A percentile compares a stretch with the other conserved stretches of the same genome.
These are phyloP conservation scores for Citrullus mucosospermus DNA, from an alignment of 306 rosid genomes.

Conservation along the genomic window DNA sequence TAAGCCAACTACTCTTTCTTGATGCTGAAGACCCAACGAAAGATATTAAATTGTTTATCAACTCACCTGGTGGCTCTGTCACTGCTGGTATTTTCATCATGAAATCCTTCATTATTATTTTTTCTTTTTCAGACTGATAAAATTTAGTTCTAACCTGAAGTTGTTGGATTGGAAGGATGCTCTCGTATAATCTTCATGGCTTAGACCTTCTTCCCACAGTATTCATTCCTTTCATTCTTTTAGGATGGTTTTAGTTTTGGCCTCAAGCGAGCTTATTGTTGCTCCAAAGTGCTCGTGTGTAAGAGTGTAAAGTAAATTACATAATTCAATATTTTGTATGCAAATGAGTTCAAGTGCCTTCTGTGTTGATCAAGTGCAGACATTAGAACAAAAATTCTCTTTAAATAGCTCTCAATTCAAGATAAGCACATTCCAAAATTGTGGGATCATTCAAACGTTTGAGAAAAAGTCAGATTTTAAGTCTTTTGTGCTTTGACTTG, in stretches of 20 bases:
- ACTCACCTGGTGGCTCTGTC: constrained; percentile 94
- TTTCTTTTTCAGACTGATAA: not conserved
- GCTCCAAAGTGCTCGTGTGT: not conserved
- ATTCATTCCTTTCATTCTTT: not conserved
- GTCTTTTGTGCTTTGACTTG: not conserved
- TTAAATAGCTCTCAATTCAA: not conserved
- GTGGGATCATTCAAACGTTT: not conserved
- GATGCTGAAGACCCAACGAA: constrained; percentile 85
- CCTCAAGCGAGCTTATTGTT: not conserved
- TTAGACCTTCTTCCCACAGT: not conserved
- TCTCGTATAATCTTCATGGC: not conserved
- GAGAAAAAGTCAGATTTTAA: not conserved
- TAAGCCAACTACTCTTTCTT: constrained; percentile 68
- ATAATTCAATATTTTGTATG: not conserved
- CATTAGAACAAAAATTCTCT: not conserved
- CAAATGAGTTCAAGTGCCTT: not conserved
- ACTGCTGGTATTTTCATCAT: constrained; percentile 52
- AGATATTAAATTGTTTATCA: constrained; percentile 78
- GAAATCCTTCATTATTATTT: not conserved
- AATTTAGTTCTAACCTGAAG: not conserved
- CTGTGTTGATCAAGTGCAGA: not conserved
- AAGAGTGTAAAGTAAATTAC: not conserved
- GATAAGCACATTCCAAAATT: not conserved
- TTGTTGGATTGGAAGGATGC: not conserved
- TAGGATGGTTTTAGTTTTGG: not conserved